Base-by-base conservation (phyloP, 192 early-diverging fungal genomes). In the Chytriomyces sp. region DNA sequence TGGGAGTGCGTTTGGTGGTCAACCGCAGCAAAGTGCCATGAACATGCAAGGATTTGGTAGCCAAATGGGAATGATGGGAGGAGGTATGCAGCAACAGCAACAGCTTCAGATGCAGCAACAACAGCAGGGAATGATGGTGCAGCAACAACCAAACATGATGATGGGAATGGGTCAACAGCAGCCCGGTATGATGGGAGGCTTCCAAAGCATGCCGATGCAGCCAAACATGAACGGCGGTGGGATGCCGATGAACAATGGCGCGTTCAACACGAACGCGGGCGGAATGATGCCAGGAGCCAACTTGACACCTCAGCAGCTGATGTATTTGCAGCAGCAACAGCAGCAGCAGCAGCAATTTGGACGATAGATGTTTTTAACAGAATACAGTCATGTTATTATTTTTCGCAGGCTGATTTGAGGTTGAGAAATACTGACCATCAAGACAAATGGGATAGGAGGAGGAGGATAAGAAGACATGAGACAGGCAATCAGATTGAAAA, bases 321-420 rank as follows among this genome's bases (percentile, higher is more conserved):
- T 67, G 50, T 79, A 67, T 49, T 62, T 75, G 72, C 78, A 79
- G 67, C 78, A 75, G 49, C 78, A 79, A 45, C 77, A 79, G 61
- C 78, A 75, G 46, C 63, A 75, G 63, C 60, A 67, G 62, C 50
- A 57, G 44, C 45, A 75, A 53, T 20, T 18, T 11, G 45, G 65
- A 11, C 7, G 45, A 67, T 45, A 45, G 11, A 45, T 45, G 7
- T 20, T 45, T 18, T 16, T 18, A 67, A 8, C 7, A 67, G 45
- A n/a, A 35, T 47, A 18, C 65, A 47, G 20, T 26, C 43, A 26
- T 18, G 13, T 18, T 47, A 47, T 8, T 67, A 67, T 47, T 67
- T 8, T 26, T 18, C 44, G n/a, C 7, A 5, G 13, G 1, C 46
- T 35, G 45, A 35, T 67, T 67, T 67, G 18, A 35, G 11, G 11